A percentile compares a stretch with the other conserved stretches of the same genome.
Conservation (phyloP, 371 early-diverging fungal genomes). For the Rhizopus arrhizus region DNA sequence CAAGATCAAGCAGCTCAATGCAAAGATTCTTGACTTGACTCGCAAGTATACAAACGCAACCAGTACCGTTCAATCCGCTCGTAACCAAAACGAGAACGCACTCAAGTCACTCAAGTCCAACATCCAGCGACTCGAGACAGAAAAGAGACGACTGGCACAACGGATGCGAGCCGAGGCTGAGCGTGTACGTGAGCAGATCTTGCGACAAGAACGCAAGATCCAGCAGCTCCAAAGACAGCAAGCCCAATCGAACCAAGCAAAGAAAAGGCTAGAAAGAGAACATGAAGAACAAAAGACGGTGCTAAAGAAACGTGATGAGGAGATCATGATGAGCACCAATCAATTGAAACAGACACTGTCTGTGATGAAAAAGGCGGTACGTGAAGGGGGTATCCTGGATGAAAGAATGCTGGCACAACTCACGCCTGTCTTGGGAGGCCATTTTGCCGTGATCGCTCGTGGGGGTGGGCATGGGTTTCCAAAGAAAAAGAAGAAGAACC, state of each 20-base stretch:
- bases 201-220: constrained; percentile 71
- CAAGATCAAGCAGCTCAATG: constrained; percentile 67
- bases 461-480: constrained; percentile 39
- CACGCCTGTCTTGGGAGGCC: constrained; percentile 46
- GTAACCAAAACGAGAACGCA: constrained; percentile 57
- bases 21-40: constrained; percentile 64
- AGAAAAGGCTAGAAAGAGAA: constrained; percentile 70
- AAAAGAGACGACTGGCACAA: constrained; percentile 78
- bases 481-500: constrained; percentile 21
- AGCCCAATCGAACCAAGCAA: constrained; percentile 67
- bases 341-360: constrained; percentile 57
- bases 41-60: constrained; percentile 64
- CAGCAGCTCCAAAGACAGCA: constrained; percentile 73
- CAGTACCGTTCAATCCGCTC: constrained; percentile 54
- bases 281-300: constrained; percentile 64
- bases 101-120: constrained; percentile 57
- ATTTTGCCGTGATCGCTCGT: constrained; percentile 41
- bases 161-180: constrained; percentile 76
- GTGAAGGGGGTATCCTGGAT: constrained; percentile 52
- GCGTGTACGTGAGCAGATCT: constrained; percentile 64
- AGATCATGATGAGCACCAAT: constrained; percentile 54
- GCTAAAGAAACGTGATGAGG: constrained; percentile 56
- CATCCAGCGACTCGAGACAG: constrained; percentile 69
- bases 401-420: constrained; percentile 43
- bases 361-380: constrained; percentile 53